phyloP scores from a whole-genome alignment of 73 alveolate species.

The Diophrys appendiculata region DNA sequence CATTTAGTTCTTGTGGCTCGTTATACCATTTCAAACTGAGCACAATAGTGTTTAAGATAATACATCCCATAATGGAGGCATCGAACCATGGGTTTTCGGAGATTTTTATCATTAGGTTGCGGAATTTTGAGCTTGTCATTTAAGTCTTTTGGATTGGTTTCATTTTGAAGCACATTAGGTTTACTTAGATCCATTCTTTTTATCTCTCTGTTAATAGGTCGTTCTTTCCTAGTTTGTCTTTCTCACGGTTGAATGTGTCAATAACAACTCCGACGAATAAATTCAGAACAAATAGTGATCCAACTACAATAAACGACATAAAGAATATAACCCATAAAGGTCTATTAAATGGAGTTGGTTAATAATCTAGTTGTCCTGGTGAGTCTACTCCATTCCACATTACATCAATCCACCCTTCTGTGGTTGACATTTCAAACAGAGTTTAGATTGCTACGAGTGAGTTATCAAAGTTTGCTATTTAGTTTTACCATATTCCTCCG shows the following conservation, averaged over 20 bases:
- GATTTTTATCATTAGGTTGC: not conserved
- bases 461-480: conserved; percentile 72
- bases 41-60: conserved; percentile 49
- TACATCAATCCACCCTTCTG: conserved; percentile 70
- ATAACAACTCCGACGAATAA: conserved; percentile 78
- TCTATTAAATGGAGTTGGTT: conserved; percentile 13
- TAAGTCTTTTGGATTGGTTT: not conserved
- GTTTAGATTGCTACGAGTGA: conserved; percentile 49
- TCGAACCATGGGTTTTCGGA: conserved; percentile 37
- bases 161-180: not conserved
- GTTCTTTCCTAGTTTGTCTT: conserved; percentile 23
- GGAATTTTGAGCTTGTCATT: not conserved
- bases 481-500: conserved; percentile 78
- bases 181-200: conserved; percentile 26
- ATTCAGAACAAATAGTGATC: conserved; percentile 66
- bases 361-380: conserved; percentile 22
- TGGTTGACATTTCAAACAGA: conserved; percentile 64
- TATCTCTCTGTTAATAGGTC: conserved; percentile 10
- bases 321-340: conserved; percentile 18
- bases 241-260: conserved; percentile 58
- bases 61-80: conserved; percentile 54
- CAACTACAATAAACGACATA: conserved; percentile 56
- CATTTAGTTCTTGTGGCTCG: conserved; percentile 13
- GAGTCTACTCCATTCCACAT: conserved; percentile 57
- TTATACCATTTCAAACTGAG: conserved; percentile 53